These are phyloP conservation scores for Pistacia atlantica DNA, from an alignment of 345 rosid genomes.

Conservation along the genomic window DNA sequence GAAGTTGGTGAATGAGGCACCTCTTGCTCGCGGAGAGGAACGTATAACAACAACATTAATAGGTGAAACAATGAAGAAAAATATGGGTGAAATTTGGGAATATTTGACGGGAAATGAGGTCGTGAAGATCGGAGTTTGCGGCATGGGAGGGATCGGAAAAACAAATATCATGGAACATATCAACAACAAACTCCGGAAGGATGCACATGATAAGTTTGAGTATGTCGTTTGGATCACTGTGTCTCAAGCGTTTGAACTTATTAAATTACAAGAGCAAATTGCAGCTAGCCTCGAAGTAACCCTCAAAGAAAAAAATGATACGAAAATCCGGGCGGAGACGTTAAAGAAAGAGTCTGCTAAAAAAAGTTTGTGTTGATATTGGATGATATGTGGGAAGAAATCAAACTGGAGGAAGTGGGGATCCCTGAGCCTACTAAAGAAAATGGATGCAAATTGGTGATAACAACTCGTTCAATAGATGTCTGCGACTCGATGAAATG, in stretches of 20 bases:
- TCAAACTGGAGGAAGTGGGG: constrained; percentile 13
- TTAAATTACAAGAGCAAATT: constrained; percentile 7
- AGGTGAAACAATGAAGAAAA: neutral
- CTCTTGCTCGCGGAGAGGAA: neutral
- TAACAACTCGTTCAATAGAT: constrained; percentile 17
- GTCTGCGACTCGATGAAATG: constrained; percentile 12
- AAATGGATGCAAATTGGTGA: constrained; percentile 14
- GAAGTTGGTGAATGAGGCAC: neutral
- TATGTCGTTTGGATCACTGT: constrained; percentile 17
- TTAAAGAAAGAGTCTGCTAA: neutral
- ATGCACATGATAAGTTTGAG: neutral
- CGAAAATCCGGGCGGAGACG: neutral
- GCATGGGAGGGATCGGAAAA: constrained; percentile 28
- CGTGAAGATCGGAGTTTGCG: constrained; percentile 27
- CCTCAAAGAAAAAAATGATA: constrained; percentile 6
- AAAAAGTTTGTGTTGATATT: constrained; percentile 1
- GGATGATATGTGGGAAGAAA: constrained; percentile 3
- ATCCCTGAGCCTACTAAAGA: neutral
- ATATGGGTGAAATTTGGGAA: constrained; percentile 1
- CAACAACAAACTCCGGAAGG: constrained; percentile 9
- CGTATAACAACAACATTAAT: neutral
- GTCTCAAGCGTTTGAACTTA: neutral
- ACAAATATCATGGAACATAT: constrained; percentile 6
- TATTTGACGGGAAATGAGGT: constrained; percentile 4
- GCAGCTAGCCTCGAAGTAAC: constrained; percentile 3